Conservation (phyloP, 2,329 filamentous ascomycete species). For the Fusarium bactridioides region DNA sequence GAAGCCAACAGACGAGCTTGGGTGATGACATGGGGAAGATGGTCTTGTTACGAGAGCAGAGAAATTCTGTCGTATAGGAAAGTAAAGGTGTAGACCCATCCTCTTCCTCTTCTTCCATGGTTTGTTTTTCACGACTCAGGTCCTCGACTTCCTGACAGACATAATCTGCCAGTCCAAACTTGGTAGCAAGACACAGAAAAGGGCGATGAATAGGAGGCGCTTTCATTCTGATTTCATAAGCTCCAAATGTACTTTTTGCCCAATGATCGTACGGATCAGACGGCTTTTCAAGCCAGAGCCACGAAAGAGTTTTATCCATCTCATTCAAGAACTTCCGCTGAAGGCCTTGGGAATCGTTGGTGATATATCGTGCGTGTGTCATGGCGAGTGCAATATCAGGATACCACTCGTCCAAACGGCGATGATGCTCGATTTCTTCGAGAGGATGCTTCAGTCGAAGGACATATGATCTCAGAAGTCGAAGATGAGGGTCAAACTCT, state of each 20-base stretch:
- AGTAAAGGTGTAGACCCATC: not conserved
- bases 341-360: constrained; percentile 7
- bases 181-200: constrained; percentile 3
- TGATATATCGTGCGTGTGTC: constrained; percentile 46
- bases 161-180: not conserved
- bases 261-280: constrained; percentile 1
- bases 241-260: constrained; percentile 10
- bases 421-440: constrained; percentile 47
- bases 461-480: constrained; percentile 21
- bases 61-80: constrained; percentile 6
- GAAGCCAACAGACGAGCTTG: not conserved
- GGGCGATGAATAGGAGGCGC: not conserved
- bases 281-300: not conserved
- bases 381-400: constrained; percentile 49
- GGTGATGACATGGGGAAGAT: constrained; percentile 4
- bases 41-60: constrained; percentile 12
- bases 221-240: constrained; percentile 7
- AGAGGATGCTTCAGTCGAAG: constrained; percentile 46
- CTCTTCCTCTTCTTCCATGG: not conserved
- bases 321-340: not conserved
- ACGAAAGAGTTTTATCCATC: constrained; percentile 6
- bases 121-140: not conserved
- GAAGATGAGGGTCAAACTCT: constrained; percentile 1
- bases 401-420: constrained; percentile 50
- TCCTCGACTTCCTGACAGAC: not conserved